Conservation (phyloP, 345 rosid species). For the Brassica incana region DNA sequence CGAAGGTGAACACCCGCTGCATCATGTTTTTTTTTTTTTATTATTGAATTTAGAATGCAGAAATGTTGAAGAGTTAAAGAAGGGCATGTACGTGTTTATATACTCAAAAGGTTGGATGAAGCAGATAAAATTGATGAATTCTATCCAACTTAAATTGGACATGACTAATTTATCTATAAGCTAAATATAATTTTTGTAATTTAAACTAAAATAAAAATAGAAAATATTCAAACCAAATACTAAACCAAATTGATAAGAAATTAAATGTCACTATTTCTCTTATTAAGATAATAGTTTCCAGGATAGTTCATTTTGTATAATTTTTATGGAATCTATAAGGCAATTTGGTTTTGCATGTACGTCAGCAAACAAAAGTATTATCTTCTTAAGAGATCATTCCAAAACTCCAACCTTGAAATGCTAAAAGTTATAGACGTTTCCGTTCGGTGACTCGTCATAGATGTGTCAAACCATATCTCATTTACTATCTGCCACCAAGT, state of each 20-base stretch:
- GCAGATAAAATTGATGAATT: constrained; percentile 8
- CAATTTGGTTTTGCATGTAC: constrained; percentile 3
- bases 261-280: background rate
- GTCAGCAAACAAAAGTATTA: constrained; percentile 17
- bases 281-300: background rate
- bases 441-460: constrained; percentile 4
- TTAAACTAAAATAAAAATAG: background rate
- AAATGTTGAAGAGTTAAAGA: constrained; percentile 23
- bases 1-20: constrained; percentile 88
- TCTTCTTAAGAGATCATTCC: constrained; percentile 15
- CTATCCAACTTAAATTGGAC: constrained; percentile 17
- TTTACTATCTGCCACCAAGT: constrained; percentile 18
- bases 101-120: constrained; percentile 8
- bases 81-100: constrained; percentile 1
- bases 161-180: constrained; percentile 2
- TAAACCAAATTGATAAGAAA: background rate
- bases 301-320: background rate
- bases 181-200: constrained; percentile 13
- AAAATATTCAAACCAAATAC: background rate
- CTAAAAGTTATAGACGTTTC: constrained; percentile 17
- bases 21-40: constrained; percentile 14
- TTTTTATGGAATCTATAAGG: background rate
- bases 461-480: constrained; percentile 2
- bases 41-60: constrained; percentile 7
- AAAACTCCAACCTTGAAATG: constrained; percentile 32